These are phyloP conservation scores for Lipomyces mesembrius DNA, from an alignment of 805 yeast species.

Conservation along the genomic window DNA sequence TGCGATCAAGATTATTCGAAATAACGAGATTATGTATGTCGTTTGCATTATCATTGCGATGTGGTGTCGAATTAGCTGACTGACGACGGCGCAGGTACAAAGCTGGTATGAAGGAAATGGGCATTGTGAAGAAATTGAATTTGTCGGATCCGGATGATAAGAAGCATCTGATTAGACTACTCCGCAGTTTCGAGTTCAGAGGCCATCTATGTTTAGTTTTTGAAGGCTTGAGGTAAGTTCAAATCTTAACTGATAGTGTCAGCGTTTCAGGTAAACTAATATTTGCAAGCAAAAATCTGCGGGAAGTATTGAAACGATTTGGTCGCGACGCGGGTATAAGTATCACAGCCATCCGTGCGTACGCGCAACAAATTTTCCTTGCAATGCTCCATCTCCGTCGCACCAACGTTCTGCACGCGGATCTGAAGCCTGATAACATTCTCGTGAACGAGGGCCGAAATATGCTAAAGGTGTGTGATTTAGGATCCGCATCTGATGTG, in stretches of 20 bases:
- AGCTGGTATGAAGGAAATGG: slow-evolving; percentile 79
- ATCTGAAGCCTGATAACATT: slow-evolving; percentile 88
- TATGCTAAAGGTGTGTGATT: slow-evolving; percentile 81
- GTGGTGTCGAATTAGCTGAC: neutral
- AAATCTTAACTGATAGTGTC: too few species aligned
- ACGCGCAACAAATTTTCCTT: slow-evolving; percentile 72
- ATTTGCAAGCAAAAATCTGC: slow-evolving; percentile 62
- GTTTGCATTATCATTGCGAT: neutral
- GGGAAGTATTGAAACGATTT: slow-evolving; percentile 74
- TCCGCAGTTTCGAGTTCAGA: slow-evolving; percentile 80
- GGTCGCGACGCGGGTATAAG: slow-evolving; percentile 83
- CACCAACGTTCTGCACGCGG: slow-evolving; percentile 82
- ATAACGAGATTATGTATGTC: slow-evolving; percentile 60
- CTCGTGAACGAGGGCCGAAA: slow-evolving; percentile 65
- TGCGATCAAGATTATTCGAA: slow-evolving; percentile 66
- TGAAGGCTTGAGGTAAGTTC: slow-evolving; percentile 59
- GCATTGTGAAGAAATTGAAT: slow-evolving; percentile 68
- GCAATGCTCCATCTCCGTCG: slow-evolving; percentile 71
- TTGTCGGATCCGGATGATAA: slow-evolving; percentile 65
- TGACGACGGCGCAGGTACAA: slow-evolving; percentile 42
- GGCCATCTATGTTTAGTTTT: slow-evolving; percentile 86
- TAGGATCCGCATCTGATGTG: slow-evolving; percentile 72
- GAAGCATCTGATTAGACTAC: slow-evolving; percentile 66
- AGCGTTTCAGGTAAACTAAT: neutral
- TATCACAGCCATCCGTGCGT: slow-evolving; percentile 67